phyloP scores from a whole-genome alignment of 192 early-diverging fungal genomes.

The Lunasporangiospora selenospora region DNA sequence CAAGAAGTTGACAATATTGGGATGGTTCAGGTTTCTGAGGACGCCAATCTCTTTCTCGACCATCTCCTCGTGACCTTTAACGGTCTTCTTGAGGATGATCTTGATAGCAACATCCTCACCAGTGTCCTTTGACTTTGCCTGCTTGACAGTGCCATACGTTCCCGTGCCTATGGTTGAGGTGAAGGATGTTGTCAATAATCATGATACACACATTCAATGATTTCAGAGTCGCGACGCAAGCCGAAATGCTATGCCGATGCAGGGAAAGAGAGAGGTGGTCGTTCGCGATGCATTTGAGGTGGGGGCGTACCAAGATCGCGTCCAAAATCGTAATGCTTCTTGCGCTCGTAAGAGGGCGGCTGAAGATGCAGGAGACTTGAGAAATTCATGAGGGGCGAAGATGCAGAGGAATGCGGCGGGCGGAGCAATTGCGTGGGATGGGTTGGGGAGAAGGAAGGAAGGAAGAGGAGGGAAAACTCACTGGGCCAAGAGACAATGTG shows the following conservation, averaged over 20 bases:
- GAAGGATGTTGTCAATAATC: too few species aligned
- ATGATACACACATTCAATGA: too few species aligned
- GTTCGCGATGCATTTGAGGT: too few species aligned
- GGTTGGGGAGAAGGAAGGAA: background rate
- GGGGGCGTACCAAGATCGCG: constrained; percentile 61
- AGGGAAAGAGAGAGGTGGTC: background rate
- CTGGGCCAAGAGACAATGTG: too few species aligned
- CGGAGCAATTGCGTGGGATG: background rate
- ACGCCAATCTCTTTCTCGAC: constrained; percentile 93
- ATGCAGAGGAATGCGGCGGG: background rate
- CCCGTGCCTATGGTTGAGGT: constrained; percentile 56
- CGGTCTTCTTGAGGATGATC: constrained; percentile 87
- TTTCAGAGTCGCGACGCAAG: too few species aligned
- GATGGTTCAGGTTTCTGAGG: constrained; percentile 82
- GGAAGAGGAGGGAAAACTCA: background rate
- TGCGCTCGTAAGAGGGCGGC: constrained; percentile 67
- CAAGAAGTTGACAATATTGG: constrained; percentile 87
- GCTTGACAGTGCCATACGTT: constrained; percentile 76
- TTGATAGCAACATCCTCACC: constrained; percentile 88
- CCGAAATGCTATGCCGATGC: too few species aligned
- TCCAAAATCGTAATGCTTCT: constrained; percentile 72
- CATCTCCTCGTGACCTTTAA: constrained; percentile 85
- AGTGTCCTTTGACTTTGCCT: constrained; percentile 70
- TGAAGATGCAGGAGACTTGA: constrained; percentile 44
- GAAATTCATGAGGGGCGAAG: constrained; percentile 13